Percentiles rank a stretch among this genome's conserved stretches.
Conservation (phyloP, 2,329 filamentous ascomycete genomes). For the Beauveria bassiana region DNA sequence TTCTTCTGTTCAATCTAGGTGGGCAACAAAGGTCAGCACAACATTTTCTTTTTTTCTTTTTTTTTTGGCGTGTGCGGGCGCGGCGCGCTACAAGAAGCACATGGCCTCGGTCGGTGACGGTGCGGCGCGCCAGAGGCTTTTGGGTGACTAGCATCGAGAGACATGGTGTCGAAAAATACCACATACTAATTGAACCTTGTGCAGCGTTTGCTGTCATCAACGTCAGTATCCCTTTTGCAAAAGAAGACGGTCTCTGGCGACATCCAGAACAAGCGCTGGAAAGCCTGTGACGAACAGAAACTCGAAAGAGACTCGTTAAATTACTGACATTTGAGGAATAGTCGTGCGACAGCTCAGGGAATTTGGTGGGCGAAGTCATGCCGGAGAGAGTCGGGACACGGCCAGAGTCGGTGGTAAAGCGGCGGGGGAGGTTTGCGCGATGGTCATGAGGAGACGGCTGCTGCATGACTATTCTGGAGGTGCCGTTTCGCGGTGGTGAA, state of each 20-base stretch:
- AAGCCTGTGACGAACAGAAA: not conserved
- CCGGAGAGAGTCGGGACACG: conserved; percentile 68
- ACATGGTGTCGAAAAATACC: conserved; percentile 9
- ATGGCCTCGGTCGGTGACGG: not conserved
- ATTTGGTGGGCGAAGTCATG: conserved; percentile 46
- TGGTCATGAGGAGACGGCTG: conserved; percentile 51
- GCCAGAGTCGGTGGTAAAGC: conserved; percentile 89
- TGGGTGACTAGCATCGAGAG: not conserved
- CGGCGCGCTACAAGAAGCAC: not conserved
- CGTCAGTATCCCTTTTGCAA: not conserved
- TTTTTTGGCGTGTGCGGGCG: not conserved
- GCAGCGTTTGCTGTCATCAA: conserved; percentile 43
- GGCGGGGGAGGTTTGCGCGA: conserved; percentile 72
- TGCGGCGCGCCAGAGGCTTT: not conserved
- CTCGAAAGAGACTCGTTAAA: not conserved
- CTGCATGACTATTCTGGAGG: conserved; percentile 48
- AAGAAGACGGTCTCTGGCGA: not conserved
- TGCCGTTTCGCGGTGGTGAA: conserved; percentile 64
- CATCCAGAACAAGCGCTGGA: not conserved
- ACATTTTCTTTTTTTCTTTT: not conserved
- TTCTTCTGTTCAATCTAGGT: conserved; percentile 86
- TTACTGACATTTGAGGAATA: conserved; percentile 32
- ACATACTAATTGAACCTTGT: conserved; percentile 73
- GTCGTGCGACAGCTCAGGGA: conserved; percentile 40
- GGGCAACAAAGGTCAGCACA: conserved; percentile 26